Evolutionary conservation across 2,329 filamentous ascomycete genomes (phyloP).

Genomic region (Epichloe gansuensis): DNA sequence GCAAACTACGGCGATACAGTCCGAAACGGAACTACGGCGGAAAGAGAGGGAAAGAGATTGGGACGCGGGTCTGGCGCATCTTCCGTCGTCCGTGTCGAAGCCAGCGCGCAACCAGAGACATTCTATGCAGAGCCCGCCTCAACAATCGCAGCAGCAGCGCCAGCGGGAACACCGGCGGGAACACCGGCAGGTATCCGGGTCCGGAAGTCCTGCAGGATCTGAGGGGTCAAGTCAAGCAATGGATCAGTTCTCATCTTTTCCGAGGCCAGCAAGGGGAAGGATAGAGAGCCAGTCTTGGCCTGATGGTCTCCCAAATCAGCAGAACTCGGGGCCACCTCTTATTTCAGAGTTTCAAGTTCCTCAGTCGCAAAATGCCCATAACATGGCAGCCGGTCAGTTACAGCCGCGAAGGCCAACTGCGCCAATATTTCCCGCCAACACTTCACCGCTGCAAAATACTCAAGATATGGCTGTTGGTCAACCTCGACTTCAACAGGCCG

Average conservation of each 20-base stretch:
- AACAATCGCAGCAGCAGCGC: background rate
- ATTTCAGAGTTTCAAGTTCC: background rate
- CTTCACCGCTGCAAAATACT: background rate
- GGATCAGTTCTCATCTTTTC: slow-evolving; percentile 9
- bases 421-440: background rate
- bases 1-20: background rate
- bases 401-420: background rate
- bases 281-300: background rate
- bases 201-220: background rate
- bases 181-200: background rate
- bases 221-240: background rate
- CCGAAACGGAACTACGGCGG: background rate
- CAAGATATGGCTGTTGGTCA: background rate
- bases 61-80: background rate
- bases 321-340: background rate
- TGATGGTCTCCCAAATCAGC: background rate
- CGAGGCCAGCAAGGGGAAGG: slow-evolving; percentile 9
- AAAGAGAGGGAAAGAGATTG: background rate
- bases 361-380: background rate
- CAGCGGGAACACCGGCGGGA: background rate
- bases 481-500: background rate
- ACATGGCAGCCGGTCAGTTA: background rate
- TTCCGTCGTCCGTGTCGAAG: slow-evolving; percentile 7
- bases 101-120: slow-evolving; percentile 3
- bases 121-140: background rate